Percentiles rank a stretch among this genome's conserved stretches.
Evolutionary conservation across 2,329 filamentous ascomycete species (phyloP).

Genomic region (Fusarium torulosum): DNA sequence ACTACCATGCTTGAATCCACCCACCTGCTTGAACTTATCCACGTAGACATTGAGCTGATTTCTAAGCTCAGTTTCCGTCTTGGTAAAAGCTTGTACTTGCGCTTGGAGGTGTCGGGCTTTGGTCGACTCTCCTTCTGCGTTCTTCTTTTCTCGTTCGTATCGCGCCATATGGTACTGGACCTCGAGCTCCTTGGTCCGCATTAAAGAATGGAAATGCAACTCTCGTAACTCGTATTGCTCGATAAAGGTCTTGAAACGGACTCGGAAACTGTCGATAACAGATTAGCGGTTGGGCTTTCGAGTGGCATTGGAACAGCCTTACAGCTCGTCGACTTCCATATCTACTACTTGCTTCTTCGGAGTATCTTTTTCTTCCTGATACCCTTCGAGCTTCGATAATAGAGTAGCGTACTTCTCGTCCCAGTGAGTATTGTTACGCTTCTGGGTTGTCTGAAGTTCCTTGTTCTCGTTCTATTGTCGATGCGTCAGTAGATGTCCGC

Average conservation of each 20-base stretch:
- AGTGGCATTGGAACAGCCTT: slow-evolving; percentile 53
- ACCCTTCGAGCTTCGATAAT: slow-evolving; percentile 86
- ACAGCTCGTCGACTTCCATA: slow-evolving; percentile 91
- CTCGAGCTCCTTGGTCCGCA: slow-evolving; percentile 95
- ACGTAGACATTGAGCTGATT: slow-evolving; percentile 98
- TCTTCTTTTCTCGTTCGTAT: slow-evolving; percentile 90
- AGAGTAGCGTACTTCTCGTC: slow-evolving; percentile 87
- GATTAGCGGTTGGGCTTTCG: slow-evolving; percentile 8
- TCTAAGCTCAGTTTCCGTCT: slow-evolving; percentile 92
- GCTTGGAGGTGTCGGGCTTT: slow-evolving; percentile 87
- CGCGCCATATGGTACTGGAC: slow-evolving; percentile 92
- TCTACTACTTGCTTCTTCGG: slow-evolving; percentile 84
- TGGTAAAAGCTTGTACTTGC: slow-evolving; percentile 94
- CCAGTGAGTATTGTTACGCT: slow-evolving; percentile 83
- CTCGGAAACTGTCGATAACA: slow-evolving; percentile 73
- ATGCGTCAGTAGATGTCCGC: slow-evolving; percentile 42
- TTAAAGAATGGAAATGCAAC: slow-evolving; percentile 89
- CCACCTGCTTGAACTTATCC: slow-evolving; percentile 99
- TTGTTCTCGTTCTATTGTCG: slow-evolving; percentile 85
- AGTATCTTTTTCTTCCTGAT: slow-evolving; percentile 87
- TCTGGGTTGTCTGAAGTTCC: slow-evolving; percentile 86
- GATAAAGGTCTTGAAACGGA: slow-evolving; percentile 92
- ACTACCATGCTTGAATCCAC: slow-evolving; percentile 46
- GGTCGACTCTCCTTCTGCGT: slow-evolving; percentile 82
- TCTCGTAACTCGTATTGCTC: slow-evolving; percentile 98